phyloP scores from a whole-genome alignment of 2,329 filamentous ascomycete genomes.

The Exserohilum turcica region DNA sequence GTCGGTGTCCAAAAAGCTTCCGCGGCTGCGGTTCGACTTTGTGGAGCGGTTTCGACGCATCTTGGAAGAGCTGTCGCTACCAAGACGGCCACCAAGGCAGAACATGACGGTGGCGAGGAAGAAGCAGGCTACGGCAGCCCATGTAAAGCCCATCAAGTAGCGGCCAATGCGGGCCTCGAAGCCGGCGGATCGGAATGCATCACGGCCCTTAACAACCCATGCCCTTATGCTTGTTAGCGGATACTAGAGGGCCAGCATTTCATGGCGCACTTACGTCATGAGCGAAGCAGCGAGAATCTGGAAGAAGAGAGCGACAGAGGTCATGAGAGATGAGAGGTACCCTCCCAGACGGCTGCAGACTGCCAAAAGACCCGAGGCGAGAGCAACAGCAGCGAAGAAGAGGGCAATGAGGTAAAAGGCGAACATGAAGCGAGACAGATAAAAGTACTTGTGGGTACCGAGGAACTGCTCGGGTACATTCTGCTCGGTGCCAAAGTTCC shows the following conservation, averaged over 20 bases:
- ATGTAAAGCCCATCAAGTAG: constrained; percentile 77
- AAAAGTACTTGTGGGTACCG: constrained; percentile 70
- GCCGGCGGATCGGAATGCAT: constrained; percentile 64
- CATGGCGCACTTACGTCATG: constrained; percentile 69
- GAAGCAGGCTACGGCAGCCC: constrained; percentile 71
- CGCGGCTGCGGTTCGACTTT: constrained; percentile 49
- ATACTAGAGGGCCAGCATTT: constrained; percentile 2
- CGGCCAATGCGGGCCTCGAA: constrained; percentile 65
- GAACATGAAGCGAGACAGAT: constrained; percentile 90
- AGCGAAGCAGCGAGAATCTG: constrained; percentile 68
- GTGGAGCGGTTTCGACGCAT: constrained; percentile 57
- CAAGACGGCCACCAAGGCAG: constrained; percentile 63
- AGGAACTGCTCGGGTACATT: constrained; percentile 62
- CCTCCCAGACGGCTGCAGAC: constrained; percentile 73
- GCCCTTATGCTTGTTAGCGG: constrained; percentile 52
- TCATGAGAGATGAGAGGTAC: constrained; percentile 65
- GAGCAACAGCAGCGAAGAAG: constrained; percentile 73
- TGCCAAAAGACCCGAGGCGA: constrained; percentile 71
- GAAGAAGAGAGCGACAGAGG: constrained; percentile 69
- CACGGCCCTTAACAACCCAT: constrained; percentile 71
- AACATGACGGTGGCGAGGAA: constrained; percentile 71
- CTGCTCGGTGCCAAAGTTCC: constrained; percentile 63
- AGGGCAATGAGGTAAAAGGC: constrained; percentile 86
- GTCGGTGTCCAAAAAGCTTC: constrained; percentile 61
- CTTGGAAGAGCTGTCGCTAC: constrained; percentile 49